phyloP scores from a whole-genome alignment of 306 rosid species.

The Pyrus pyrifolia region DNA sequence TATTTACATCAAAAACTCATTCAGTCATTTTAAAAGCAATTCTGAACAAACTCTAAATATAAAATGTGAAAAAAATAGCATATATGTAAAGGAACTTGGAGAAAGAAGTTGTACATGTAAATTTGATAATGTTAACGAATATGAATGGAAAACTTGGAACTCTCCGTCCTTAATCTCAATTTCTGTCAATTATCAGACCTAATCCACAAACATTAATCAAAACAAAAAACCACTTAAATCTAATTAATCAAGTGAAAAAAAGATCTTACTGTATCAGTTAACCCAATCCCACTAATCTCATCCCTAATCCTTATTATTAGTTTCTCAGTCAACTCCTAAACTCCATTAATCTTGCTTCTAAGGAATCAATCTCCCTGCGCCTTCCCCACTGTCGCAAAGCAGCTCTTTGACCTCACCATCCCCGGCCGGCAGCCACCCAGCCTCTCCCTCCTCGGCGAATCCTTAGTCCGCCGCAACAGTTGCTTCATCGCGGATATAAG shows the following conservation, averaged over 20 bases:
- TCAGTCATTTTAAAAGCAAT: no score
- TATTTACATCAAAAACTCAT: rapidly evolving
- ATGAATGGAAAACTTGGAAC: slow-evolving; percentile 13
- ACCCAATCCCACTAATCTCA: neutral
- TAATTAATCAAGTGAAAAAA: neutral
- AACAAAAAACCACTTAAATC: neutral
- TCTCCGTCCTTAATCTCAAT: slow-evolving; percentile 26
- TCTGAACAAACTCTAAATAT: neutral
- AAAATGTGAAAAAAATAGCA: no score
- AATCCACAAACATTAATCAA: neutral
- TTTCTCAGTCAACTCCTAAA: neutral
- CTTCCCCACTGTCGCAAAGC: slow-evolving; percentile 31
- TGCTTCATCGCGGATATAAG: slow-evolving; percentile 59
- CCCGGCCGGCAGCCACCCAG: neutral
- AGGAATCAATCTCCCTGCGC: neutral
- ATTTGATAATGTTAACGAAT: slow-evolving; percentile 15
- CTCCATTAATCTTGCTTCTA: neutral
- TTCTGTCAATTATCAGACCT: neutral
- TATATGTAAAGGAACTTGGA: neutral
- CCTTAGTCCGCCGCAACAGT: slow-evolving; percentile 48
- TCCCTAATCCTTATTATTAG: neutral
- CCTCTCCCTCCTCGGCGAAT: slow-evolving; percentile 27
- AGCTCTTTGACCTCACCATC: slow-evolving; percentile 39
- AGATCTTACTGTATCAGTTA: neutral
- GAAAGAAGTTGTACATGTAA: slow-evolving; percentile 1